Evolutionary conservation across 1,284 basidiomycete species (phyloP), one percentile per base, ranked within the genome.

Genomic region (Puccinia polysora): DNA sequence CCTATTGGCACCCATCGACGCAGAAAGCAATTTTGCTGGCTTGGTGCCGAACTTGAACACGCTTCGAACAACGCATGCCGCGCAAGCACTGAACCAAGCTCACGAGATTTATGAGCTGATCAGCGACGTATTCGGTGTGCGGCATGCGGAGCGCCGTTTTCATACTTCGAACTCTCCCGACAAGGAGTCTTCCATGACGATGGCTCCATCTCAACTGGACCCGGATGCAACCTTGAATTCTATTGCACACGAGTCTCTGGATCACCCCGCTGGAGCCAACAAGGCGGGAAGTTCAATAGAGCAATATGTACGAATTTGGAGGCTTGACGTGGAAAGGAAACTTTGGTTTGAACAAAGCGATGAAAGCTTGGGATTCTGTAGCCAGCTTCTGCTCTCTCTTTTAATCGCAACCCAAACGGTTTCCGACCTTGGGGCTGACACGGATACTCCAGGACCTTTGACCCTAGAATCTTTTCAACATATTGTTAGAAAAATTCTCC

Each of bases 341-440:
- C 47, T 50, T 20, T 72, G 69, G 69, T 62, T 72, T 49, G 69
- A 72, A 60, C 59, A 64, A 30, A 45, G 58, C 28, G 34, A 60
- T 25, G 69, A 60, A n/a, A 60, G 60, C 28, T 53, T 50, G 28
- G 60, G 59, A 40, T 72, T 72, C 30, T 72, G 59, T 25, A 72
- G 69, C 30, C 59, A 60, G 15, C 34, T 72, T 25, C 8, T 72
- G 8, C 43, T 72, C n/a, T 72, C 69, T 1, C 34, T 72, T n/a
- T 38, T 72, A n/a, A 47, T 72, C 30, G 50, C 69, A 8, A 64
- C 56, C 38, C 63, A 72, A 55, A 55, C 58, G 1, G 23, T 72
- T 43, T 63, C 59, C 3, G 50, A 55, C 45, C 40, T 60, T 25
- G 49, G 45, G 2, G 50, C 43, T 36, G 38, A n/a, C 49, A 20